These are phyloP conservation scores for Alternaria angustiovoidea DNA, from an alignment of 2,329 filamentous ascomycete species.

Conservation along the genomic window DNA sequence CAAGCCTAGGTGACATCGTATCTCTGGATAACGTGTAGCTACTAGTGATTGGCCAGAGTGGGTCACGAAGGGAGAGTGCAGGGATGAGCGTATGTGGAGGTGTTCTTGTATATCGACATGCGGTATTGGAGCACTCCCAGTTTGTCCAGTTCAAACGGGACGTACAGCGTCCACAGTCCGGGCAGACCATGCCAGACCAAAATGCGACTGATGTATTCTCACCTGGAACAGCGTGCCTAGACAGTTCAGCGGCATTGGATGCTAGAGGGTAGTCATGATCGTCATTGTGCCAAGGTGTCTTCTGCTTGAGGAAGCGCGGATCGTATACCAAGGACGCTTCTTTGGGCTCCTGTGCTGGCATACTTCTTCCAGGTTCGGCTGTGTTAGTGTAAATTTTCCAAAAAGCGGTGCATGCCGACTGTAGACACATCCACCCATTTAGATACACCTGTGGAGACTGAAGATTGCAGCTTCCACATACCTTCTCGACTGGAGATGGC, in stretches of 20 bases:
- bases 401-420: conserved; percentile 61
- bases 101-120: conserved; percentile 59
- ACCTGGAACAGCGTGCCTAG: conserved; percentile 49
- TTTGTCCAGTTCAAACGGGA: conserved; percentile 67
- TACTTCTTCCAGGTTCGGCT: conserved; percentile 15
- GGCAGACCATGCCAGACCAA: conserved; percentile 73
- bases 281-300: conserved; percentile 55
- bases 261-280: conserved; percentile 49
- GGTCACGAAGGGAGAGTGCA: conserved; percentile 41
- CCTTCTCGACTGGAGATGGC: conserved; percentile 43
- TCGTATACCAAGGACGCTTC: conserved; percentile 60
- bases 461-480: conserved; percentile 47
- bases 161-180: conserved; percentile 68
- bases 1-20: conserved; percentile 42
- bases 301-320: conserved; percentile 64
- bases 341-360: conserved; percentile 37
- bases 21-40: conserved; percentile 44
- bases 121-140: conserved; percentile 66
- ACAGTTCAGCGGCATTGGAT: conserved; percentile 31
- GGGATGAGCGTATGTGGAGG: conserved; percentile 44
- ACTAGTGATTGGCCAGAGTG: conserved; percentile 46
- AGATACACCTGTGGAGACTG: conserved; percentile 53
- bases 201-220: conserved; percentile 61
- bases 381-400: conserved; percentile 56
- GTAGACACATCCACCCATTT: conserved; percentile 67